Percentiles rank a stretch among this genome's conserved stretches.
phyloP scores from a whole-genome alignment of 2,329 filamentous ascomycete species.

The Periconia sp. region DNA sequence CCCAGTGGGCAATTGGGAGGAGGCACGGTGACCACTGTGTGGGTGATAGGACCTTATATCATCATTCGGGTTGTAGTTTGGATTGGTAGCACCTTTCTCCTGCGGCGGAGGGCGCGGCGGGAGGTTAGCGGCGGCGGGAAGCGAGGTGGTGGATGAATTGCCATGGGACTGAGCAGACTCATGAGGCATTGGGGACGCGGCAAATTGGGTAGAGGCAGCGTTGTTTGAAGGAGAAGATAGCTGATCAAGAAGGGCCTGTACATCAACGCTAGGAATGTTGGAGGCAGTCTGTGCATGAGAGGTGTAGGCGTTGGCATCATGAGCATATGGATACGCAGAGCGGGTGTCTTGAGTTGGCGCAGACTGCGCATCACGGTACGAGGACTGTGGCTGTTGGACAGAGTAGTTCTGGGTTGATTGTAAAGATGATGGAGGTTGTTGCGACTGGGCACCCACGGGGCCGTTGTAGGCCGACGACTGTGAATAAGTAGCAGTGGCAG shows the following conservation, averaged over 20 bases:
- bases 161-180: conserved; percentile 34
- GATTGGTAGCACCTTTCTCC: conserved; percentile 51
- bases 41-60: conserved; percentile 55
- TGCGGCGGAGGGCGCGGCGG: conserved; percentile 53
- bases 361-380: conserved; percentile 38
- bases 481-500: conserved; percentile 33
- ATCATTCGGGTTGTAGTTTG: conserved; percentile 51
- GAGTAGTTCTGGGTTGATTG: conserved; percentile 42
- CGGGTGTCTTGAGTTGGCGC: conserved; percentile 31
- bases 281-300: conserved; percentile 30
- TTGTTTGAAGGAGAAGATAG: conserved; percentile 40
- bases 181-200: conserved; percentile 29
- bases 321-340: conserved; percentile 32
- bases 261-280: conserved; percentile 44
- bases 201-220: conserved; percentile 36
- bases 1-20: conserved; percentile 31
- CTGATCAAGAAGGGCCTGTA: conserved; percentile 51
- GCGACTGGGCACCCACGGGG: background rate
- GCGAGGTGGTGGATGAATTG: conserved; percentile 38
- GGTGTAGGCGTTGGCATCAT: conserved; percentile 24
- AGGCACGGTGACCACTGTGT: conserved; percentile 42
- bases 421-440: background rate
- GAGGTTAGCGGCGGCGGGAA: conserved; percentile 45
- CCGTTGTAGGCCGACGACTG: background rate
- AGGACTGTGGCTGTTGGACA: conserved; percentile 32